Base-by-base conservation (phyloP, 129 eudicot genomes). In the Calendula officinalis region DNA sequence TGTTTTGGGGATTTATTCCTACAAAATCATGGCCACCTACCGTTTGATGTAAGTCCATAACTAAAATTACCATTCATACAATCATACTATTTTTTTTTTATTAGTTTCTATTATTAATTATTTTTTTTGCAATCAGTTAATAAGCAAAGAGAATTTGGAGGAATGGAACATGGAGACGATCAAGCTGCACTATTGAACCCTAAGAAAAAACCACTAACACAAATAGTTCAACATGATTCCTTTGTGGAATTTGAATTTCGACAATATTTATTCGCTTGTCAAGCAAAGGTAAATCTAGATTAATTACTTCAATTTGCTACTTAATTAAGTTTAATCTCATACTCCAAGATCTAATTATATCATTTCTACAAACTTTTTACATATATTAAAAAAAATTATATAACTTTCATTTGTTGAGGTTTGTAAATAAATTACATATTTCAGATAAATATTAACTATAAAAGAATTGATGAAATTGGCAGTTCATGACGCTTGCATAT, bases 161-260 rank as follows among this genome's bases (percentile, higher is more conserved):
- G 98, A 75, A 76, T 80, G 82, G 95, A 83, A 60, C 70, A 49
- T 42, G 96, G 96, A 38, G 98, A 92, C 75, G 99, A 88, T 86
- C 89, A 88, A 71, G 95, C 95, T 79, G 84, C 87, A 40, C 80
- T 92, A 45, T 80, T 92, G 48, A 79, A 72, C 27, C 92, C 95
- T 32, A 84, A 74, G 65, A 92, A 70, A 45, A 92, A 88, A 70
- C 75, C 95, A 47, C 64, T 92, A 53, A 80, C 89, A 60, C 89
- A 83, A 73, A 92, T 92, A 48, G 96, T 92, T 81, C 96, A 85
- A 74, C 92, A 92, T 61, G 99, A 92, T 73, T 88, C 99, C 17
- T 92, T 85, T 68, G 81, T 95, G 79, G 99, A 86, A 64, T 92
- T 92, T 75, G 99, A 92, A 71, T 92, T 92, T 87, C 78, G 96